These are phyloP conservation scores for Fusarium poae DNA, from an alignment of 2,329 filamentous ascomycete species.

Conservation along the genomic window DNA sequence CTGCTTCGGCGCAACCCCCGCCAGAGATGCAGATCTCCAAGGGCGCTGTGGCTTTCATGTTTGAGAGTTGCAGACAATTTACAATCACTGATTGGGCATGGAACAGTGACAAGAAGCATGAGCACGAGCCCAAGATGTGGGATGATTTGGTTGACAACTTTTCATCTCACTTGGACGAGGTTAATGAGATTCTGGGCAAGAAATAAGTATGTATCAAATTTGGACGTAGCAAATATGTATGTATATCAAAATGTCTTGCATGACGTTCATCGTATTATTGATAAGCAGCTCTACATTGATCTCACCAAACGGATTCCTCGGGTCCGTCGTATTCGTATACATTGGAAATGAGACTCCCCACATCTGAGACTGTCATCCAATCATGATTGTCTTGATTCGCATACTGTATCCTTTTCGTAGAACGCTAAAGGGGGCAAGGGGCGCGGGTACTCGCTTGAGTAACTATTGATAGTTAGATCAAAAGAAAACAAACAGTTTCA, in stretches of 20 bases:
- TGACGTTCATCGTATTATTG: not conserved
- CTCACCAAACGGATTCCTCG: constrained; percentile 3
- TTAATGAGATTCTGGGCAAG: constrained; percentile 34
- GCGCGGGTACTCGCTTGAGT: not conserved
- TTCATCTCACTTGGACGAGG: constrained; percentile 40
- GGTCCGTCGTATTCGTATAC: constrained; percentile 28
- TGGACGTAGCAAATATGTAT: not conserved
- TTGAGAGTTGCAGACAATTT: constrained; percentile 45
- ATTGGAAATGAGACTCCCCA: not conserved
- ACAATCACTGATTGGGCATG: constrained; percentile 46
- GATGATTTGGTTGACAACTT: constrained; percentile 46
- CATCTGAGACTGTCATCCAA: fast-evolving
- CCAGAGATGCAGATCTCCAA: constrained; percentile 44
- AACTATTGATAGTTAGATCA: not conserved
- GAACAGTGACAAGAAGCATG: constrained; percentile 46
- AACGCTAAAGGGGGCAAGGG: not conserved
- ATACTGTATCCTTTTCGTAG: not conserved
- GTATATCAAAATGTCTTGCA: not conserved
- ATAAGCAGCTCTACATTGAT: not conserved
- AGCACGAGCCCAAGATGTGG: constrained; percentile 48
- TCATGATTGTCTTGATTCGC: not conserved
- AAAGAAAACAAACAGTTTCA: not conserved
- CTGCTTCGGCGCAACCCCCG: constrained; percentile 37
- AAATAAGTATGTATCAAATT: not conserved
- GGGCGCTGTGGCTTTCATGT: constrained; percentile 45